phyloP scores from a whole-genome alignment of 305 asterid genomes.

The Fraxinus albicans region DNA sequence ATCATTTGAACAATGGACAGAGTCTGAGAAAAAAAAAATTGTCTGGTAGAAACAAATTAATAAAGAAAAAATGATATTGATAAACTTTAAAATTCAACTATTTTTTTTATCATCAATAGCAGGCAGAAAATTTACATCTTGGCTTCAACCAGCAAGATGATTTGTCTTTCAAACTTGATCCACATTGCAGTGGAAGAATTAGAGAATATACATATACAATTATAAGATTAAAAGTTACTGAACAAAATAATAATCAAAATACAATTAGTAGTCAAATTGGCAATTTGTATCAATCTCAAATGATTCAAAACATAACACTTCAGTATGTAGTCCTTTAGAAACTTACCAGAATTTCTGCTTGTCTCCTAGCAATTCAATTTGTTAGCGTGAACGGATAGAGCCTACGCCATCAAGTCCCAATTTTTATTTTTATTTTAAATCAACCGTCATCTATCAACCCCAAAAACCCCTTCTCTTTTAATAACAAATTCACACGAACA shows the following conservation, averaged over 20 bases:
- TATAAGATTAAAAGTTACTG: background rate
- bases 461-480: slow-evolving; percentile 63
- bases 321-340: background rate
- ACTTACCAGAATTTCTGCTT: slow-evolving; percentile 26
- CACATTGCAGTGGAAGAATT: background rate
- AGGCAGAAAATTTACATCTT: background rate
- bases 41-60: background rate
- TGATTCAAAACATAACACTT: background rate
- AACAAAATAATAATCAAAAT: background rate
- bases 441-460: slow-evolving; percentile 37
- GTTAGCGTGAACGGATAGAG: background rate
- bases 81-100: background rate
- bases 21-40: background rate
- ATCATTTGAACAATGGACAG: background rate
- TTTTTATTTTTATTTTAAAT: background rate
- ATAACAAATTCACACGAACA: slow-evolving; percentile 63
- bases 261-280: background rate
- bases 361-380: background rate
- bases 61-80: background rate
- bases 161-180: background rate
- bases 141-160: background rate
- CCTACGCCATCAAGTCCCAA: too few relatives aligned
- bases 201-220: background rate
- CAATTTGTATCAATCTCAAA: background rate
- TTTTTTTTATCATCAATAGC: background rate